Conservation (phyloP, 176 grass and related monocot genomes). For the Hyparrhenia diplandra region DNA sequence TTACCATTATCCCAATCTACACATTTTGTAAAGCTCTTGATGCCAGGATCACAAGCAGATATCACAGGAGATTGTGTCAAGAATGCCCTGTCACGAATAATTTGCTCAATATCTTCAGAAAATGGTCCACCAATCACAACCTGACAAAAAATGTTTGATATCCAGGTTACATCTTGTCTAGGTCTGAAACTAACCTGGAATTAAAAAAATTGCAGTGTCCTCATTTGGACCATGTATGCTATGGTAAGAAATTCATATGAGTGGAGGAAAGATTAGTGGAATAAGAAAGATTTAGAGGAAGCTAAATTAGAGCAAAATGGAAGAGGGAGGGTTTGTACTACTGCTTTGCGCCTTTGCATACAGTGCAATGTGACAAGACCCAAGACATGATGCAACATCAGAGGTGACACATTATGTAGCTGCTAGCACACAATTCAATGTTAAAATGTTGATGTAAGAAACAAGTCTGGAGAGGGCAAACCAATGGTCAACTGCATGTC, state of each 20-base stretch:
- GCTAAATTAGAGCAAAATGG: neutral
- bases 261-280: neutral
- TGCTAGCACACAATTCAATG: neutral
- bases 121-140: conserved; percentile 82
- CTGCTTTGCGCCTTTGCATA: neutral
- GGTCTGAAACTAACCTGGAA: neutral
- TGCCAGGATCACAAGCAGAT: conserved; percentile 53
- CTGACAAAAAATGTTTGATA: conserved; percentile 43
- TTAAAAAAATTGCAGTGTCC: too few species aligned
- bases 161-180: conserved; percentile 8
- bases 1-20: conserved; percentile 51
- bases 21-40: conserved; percentile 47
- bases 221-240: neutral
- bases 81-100: conserved; percentile 66
- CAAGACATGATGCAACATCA: neutral
- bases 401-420: neutral
- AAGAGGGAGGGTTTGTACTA: neutral
- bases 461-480: neutral
- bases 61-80: conserved; percentile 57
- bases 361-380: neutral
- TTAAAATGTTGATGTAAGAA: neutral
- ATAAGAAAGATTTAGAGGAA: neutral
- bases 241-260: too few species aligned
- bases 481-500: too few species aligned
- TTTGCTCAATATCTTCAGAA: conserved; percentile 43